Evolutionary conservation across 2,329 filamentous ascomycete species (phyloP).

Genomic region (Esteya vermicola): DNA sequence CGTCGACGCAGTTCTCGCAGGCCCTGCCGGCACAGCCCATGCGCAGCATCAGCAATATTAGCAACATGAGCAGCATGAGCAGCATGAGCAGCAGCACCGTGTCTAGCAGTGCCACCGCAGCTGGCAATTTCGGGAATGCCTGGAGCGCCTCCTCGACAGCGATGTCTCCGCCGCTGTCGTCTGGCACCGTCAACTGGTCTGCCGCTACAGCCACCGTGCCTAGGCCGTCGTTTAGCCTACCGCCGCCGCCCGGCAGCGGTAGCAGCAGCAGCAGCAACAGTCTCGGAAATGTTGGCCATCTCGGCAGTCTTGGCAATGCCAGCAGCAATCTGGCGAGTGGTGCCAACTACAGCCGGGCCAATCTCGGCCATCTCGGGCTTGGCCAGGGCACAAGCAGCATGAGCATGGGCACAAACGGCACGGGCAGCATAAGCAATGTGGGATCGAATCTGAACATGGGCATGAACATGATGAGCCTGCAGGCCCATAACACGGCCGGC

Average conservation of each 20-base stretch:
- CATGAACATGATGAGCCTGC: conserved; percentile 14
- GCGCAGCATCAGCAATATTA: not conserved
- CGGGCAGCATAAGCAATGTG: conserved; percentile 12
- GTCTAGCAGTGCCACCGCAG: too few species aligned
- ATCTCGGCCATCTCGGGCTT: conserved; percentile 2
- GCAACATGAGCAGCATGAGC: conserved; percentile 6
- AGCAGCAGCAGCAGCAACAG: conserved; percentile 5
- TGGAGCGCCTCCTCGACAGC: too few species aligned
- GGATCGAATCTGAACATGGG: conserved; percentile 13
- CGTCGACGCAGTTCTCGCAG: conserved; percentile 48
- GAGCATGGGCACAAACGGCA: conserved; percentile 12
- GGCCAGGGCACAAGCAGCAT: conserved; percentile 3
- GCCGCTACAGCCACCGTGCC: not conserved
- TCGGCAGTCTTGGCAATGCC: conserved; percentile 1
- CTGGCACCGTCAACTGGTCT: too few species aligned
- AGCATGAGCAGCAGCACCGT: too few species aligned
- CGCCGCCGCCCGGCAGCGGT: conserved; percentile 25
- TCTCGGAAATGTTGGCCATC: conserved; percentile 1
- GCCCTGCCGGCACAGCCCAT: conserved; percentile 33
- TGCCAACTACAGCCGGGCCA: conserved; percentile 4
- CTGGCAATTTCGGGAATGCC: too few species aligned
- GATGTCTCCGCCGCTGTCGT: too few species aligned
- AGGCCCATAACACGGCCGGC: too few species aligned
- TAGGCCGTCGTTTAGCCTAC: conserved; percentile 30
- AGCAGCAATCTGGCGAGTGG: not conserved